Conservation (phyloP, 139 green algal genomes). For the Asterochloris sp. region DNA sequence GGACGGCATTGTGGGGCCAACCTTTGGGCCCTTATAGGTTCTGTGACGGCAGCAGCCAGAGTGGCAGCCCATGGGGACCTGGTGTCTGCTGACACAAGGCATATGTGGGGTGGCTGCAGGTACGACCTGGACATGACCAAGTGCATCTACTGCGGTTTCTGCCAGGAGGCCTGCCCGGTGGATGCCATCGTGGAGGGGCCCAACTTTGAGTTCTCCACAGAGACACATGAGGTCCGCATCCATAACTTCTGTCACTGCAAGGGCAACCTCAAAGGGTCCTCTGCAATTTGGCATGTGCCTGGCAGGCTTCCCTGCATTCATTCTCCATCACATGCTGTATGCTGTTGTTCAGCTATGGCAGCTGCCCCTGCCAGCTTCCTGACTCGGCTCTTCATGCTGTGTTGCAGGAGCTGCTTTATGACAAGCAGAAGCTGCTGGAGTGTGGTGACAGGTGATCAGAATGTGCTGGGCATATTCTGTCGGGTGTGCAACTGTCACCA, state of each 20-base stretch:
- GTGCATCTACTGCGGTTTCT: slow-evolving; percentile 93
- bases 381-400: neutral
- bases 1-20: too few species aligned
- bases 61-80: too few species aligned
- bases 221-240: slow-evolving; percentile 82
- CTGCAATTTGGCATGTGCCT: neutral
- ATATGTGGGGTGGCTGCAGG: slow-evolving; percentile 17
- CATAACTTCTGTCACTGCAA: neutral
- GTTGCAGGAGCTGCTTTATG: slow-evolving; percentile 95
- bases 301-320: too few species aligned
- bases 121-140: slow-evolving; percentile 99
- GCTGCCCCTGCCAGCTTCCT: neutral
- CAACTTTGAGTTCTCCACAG: slow-evolving; percentile 98
- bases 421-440: slow-evolving; percentile 99
- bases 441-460: slow-evolving; percentile 76
- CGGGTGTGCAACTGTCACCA: neutral
- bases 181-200: slow-evolving; percentile 98
- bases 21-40: too few species aligned
- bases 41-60: too few species aligned
- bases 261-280: neutral
- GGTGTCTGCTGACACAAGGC: too few species aligned
- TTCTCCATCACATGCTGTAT: too few species aligned
- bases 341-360: too few species aligned
- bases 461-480: neutral
- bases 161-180: slow-evolving; percentile 96